Evolutionary conservation across 441 rosid genomes (phyloP).

Genomic region (Bocquillonia castaneifolia): DNA sequence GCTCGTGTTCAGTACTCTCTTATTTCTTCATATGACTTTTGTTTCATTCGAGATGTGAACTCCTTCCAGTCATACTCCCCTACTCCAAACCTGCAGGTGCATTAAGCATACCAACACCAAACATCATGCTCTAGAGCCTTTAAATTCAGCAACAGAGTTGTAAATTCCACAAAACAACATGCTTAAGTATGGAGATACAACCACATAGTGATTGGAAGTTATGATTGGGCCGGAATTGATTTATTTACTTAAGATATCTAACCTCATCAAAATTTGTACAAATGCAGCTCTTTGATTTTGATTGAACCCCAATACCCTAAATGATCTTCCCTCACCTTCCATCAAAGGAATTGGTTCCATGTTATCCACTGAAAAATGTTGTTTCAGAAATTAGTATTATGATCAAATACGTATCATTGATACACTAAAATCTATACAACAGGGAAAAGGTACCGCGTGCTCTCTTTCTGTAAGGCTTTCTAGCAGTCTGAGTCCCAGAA

Average conservation of each 20-base stretch:
- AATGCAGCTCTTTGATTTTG: conserved; percentile 94
- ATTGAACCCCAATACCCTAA: conserved; percentile 88
- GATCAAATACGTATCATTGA: conserved; percentile 6
- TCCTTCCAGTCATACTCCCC: conserved; percentile 94
- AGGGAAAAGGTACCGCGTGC: conserved; percentile 51
- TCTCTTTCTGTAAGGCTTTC: conserved; percentile 74
- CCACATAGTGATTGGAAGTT: neutral
- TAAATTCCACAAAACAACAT: neutral
- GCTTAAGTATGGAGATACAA: neutral
- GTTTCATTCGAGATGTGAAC: conserved; percentile 77
- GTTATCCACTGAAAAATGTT: conserved; percentile 48
- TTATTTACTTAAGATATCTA: conserved; percentile 1
- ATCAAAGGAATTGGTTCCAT: conserved; percentile 75
- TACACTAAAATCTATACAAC: conserved; percentile 10
- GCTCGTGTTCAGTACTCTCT: conserved; percentile 44
- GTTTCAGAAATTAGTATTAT: conserved; percentile 19
- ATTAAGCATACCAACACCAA: conserved; percentile 5
- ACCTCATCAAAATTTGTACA: conserved; percentile 96
- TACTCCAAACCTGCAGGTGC: conserved; percentile 70
- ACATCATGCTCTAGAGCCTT: neutral
- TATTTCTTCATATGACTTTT: conserved; percentile 88
- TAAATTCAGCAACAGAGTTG: neutral
- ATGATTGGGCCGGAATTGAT: neutral
- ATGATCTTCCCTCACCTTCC: conserved; percentile 99
- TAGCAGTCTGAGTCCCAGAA: conserved; percentile 63